Evolutionary conservation across 345 rosid genomes (phyloP).

Genomic region (Orychophragmus violaceus): DNA sequence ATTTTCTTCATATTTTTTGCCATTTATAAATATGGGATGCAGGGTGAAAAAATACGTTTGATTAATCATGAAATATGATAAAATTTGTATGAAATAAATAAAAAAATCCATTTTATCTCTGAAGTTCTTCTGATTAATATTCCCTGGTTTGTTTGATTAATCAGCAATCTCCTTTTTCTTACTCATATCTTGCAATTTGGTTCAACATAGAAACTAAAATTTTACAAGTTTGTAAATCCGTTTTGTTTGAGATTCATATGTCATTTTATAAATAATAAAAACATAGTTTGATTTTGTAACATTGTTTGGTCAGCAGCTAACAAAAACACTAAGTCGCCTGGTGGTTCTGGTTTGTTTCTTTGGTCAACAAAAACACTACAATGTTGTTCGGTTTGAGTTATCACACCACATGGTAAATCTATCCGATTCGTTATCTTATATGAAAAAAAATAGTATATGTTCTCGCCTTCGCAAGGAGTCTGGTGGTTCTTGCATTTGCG

Average conservation of each 20-base stretch:
- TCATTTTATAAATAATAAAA: neutral
- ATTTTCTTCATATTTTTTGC: neutral
- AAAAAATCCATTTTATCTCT: neutral
- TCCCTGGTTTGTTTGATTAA: neutral
- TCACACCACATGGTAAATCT: no score
- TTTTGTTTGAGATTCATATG: neutral
- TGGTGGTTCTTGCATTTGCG: no score
- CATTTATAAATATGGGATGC: neutral
- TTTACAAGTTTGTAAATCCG: neutral
- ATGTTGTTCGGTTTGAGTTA: no score
- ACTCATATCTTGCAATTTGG: neutral
- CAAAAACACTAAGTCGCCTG: neutral
- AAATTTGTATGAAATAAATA: neutral
- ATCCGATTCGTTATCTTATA: no score
- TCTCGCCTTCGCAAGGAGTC: no score
- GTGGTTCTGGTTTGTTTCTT: no score
- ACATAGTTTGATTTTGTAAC: no score
- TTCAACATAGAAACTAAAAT: neutral
- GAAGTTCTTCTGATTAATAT: neutral
- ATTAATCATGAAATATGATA: neutral
- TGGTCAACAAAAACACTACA: no score
- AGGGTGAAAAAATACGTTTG: neutral
- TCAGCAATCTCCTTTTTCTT: neutral
- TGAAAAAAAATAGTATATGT: no score
- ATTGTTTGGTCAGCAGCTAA: fast-evolving